A percentile compares a stretch with the other conserved stretches of the same genome.
These are phyloP conservation scores for Ustilago bromivora DNA, from an alignment of 1,284 basidiomycete genomes.

Conservation along the genomic window DNA sequence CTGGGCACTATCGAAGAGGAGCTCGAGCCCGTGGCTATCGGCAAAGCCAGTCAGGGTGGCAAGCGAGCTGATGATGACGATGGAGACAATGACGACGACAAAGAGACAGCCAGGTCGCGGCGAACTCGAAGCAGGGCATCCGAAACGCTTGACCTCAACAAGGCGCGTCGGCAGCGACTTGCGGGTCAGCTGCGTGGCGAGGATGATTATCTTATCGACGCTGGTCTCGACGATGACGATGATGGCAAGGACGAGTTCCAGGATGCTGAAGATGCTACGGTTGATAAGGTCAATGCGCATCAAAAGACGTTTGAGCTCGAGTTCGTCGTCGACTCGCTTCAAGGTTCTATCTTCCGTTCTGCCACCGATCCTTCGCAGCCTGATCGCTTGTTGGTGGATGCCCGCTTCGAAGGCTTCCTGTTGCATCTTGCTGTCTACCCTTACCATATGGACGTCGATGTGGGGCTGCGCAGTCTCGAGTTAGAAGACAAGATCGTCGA, in stretches of 20 bases:
- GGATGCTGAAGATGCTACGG: constrained; percentile 61
- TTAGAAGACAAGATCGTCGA: constrained; percentile 77
- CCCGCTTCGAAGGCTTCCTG: constrained; percentile 82
- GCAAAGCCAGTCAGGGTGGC: constrained; percentile 11
- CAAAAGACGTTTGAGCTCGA: constrained; percentile 90
- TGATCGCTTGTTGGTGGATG: constrained; percentile 82
- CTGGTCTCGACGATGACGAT: constrained; percentile 51
- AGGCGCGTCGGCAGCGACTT: constrained; percentile 54
- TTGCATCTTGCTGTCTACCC: constrained; percentile 61
- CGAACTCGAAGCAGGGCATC: constrained; percentile 30
- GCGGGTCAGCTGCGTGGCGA: constrained; percentile 62
- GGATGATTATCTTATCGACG: constrained; percentile 60
- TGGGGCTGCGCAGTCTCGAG: constrained; percentile 78
- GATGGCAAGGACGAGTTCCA: constrained; percentile 60
- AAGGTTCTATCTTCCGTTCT: constrained; percentile 83
- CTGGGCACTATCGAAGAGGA: constrained; percentile 47
- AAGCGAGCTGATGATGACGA: constrained; percentile 14
- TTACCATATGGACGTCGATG: constrained; percentile 84
- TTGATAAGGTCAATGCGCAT: constrained; percentile 72
- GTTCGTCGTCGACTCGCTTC: constrained; percentile 89
- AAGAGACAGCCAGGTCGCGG: constrained; percentile 19
- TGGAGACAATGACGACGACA: constrained; percentile 17
- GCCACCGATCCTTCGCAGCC: constrained; percentile 72
- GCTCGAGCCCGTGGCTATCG: constrained; percentile 35
- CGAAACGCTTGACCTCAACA: constrained; percentile 57